Base-by-base conservation (phyloP, 306 rosid species). In the Abrus pulchellus region DNA sequence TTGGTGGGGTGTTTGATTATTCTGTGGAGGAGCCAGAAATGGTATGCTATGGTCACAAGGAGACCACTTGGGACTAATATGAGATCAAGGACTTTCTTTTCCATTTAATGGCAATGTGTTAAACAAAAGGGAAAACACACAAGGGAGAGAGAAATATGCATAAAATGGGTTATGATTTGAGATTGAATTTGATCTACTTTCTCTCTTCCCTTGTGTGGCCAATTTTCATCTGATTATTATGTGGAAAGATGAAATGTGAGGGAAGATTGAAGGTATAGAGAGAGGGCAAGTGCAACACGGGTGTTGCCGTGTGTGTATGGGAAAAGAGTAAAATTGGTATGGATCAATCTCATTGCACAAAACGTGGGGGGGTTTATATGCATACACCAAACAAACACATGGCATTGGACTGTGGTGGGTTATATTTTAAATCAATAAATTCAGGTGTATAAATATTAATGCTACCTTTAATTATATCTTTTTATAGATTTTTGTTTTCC, bases 11-110 rank as follows among this genome's bases (percentile, higher is more conserved):
- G 88, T 38, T 28, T 86, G 2, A 84, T 1, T 44, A 95, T 80
- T 38, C 84, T 88, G 33, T 85, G 43, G 67, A 95, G 82, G 30
- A 93, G 97, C 97, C 97, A 95, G 0, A 80, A n/a, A 81, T 95
- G 99, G 83, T 95, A 95, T 3, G 81, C 81, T 10, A 86, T 32
- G 92, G 93, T 86, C 0, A 89, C 49, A 7, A 87, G 7, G 11
- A 94, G 86, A 7, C 97, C 97, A n/a, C 52, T 61, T 0, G 99
- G 92, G 28, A 91, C 91, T 61, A 92, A 76, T 7, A 83, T n/a
- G 79, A 64, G 68, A 70, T 94, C 98, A 3, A 92, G 75, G 6
- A 80, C 0, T 48, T 69, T 84, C 78, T 75, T 83, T 79, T 94
- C 89, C 98, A 93, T 91, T 74, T 28, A 9, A 65, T 27, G 4